A percentile compares a stretch with the other conserved stretches of the same genome.
phyloP scores from a whole-genome alignment of 257 asterid genomes.

The Nicotiana tomentosiformis region DNA sequence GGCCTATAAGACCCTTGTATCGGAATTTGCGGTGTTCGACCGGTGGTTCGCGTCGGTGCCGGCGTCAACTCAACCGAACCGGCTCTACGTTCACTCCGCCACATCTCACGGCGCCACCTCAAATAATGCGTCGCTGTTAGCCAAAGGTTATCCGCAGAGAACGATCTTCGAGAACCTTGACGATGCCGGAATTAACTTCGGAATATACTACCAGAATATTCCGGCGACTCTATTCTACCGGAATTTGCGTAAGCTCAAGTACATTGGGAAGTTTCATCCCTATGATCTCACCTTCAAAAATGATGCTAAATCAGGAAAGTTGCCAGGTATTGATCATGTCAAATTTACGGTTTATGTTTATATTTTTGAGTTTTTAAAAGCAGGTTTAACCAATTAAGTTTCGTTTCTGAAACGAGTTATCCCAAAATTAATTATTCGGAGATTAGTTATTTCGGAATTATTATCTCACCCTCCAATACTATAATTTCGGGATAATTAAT shows the following conservation, averaged over 20 bases:
- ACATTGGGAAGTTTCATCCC: conserved; percentile 43
- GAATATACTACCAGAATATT: conserved; percentile 71
- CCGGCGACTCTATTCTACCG: conserved; percentile 73
- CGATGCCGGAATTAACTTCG: conserved; percentile 49
- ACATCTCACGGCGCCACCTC: conserved; percentile 95
- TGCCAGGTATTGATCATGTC: conserved; percentile 24
- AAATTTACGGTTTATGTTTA: neutral
- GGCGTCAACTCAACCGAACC: conserved; percentile 84
- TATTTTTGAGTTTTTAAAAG: too few relatives aligned
- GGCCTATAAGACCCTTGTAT: conserved; percentile 52
- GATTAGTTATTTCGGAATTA: too few relatives aligned
- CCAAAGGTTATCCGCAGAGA: conserved; percentile 69
- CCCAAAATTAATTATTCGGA: too few relatives aligned
- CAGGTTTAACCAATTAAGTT: too few relatives aligned
- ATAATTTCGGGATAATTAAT: too few relatives aligned
- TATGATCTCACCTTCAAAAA: conserved; percentile 47
- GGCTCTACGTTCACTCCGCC: conserved; percentile 83
- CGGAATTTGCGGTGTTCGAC: conserved; percentile 82
- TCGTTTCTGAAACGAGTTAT: too few relatives aligned
- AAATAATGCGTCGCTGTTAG: conserved; percentile 40
- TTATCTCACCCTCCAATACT: too few relatives aligned
- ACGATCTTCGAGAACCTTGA: conserved; percentile 73
- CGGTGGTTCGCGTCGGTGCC: conserved; percentile 98
- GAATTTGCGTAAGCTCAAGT: conserved; percentile 66
- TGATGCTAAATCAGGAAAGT: conserved; percentile 56